Conservation (phyloP, 805 yeast species). For the Ogataea trehaloabstinens region DNA sequence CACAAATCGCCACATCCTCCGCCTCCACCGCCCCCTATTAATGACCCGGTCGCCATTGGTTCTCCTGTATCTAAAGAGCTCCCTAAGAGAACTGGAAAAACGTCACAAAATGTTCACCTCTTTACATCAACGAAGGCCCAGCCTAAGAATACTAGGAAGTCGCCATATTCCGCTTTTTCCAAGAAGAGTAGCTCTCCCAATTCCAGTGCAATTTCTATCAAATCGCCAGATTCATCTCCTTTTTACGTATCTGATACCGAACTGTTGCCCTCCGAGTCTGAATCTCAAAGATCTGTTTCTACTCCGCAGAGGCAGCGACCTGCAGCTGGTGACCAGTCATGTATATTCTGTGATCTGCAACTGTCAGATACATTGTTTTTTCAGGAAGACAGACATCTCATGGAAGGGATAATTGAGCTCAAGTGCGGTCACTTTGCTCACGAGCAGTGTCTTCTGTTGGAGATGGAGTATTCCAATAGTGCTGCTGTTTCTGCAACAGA, state of each 20-base stretch:
- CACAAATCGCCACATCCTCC: slow-evolving; percentile 17
- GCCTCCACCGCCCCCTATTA: slow-evolving; percentile 9
- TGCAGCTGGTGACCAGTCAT: slow-evolving; percentile 5
- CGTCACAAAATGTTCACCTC: neutral
- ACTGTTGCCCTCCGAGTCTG: neutral
- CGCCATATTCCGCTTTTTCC: neutral
- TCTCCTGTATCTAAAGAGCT: neutral
- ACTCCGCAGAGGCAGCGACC: neutral
- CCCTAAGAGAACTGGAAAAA: neutral
- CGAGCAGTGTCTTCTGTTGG: slow-evolving; percentile 52
- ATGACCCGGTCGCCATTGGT: slow-evolving; percentile 7
- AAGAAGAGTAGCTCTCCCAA: neutral
- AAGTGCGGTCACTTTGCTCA: slow-evolving; percentile 57
- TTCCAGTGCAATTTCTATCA: neutral
- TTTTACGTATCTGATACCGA: neutral
- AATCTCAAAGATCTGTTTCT: neutral
- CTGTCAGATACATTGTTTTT: slow-evolving; percentile 41
- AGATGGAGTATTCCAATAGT: slow-evolving; percentile 28
- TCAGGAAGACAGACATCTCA: slow-evolving; percentile 30
- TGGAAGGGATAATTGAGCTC: slow-evolving; percentile 43
- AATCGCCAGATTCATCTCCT: neutral
- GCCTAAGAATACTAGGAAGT: neutral
- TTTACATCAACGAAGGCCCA: neutral
- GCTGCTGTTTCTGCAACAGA: slow-evolving; percentile 4
- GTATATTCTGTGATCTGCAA: slow-evolving; percentile 49